Evolutionary conservation across 2,329 filamentous ascomycete genomes (phyloP), one percentile per base, ranked within the genome.

Genomic region (Didymella lethalis): DNA sequence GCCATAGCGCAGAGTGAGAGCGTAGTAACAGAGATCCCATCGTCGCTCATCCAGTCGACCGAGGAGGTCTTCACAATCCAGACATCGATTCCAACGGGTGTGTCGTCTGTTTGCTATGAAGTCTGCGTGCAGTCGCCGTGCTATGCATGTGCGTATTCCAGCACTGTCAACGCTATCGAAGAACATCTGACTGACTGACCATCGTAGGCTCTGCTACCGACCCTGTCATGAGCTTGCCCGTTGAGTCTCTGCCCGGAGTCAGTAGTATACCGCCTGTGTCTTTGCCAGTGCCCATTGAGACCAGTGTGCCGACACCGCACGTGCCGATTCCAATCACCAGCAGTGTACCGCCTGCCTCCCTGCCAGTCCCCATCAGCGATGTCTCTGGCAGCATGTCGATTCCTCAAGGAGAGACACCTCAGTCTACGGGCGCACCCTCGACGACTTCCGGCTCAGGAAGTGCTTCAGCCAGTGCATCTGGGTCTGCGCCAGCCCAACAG

Each of bases 11-110:
- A 52, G 44, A 57, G 34, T 34, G 55, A 58, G 36, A 53, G 49
- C 49, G 45, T 51, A 7, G 54, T 57, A 11, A 41, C 54, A 16
- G 48, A 51, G 28, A 57, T 57, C 34, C 54, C 48, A 40, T 47
- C 54, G 18, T 51, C 54, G 48, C 45, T 58, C 23, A 38, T 48
- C 14, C 54, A 56, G 4, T 65, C 70, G 10, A 68, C 59, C 8
- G 66, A 69, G 48, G 58, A 57, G 23, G 28, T 65, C 59, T 67
- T 71, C 61, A 72, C 70, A 7, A 71, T 74, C 41, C 70, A 74
- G 54, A 74, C 71, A 8, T 65, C 61, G 23, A 28, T 57, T n/a
- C 65, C 66, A 16, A 48, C 40, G 23, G 62, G 60, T 59, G 34
- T 48, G 60, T 61, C 55, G 31, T 60, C 55, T 36, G 58, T 50